phyloP scores from a whole-genome alignment of 495 filamentous ascomycete species.

The Cercophora samala region DNA sequence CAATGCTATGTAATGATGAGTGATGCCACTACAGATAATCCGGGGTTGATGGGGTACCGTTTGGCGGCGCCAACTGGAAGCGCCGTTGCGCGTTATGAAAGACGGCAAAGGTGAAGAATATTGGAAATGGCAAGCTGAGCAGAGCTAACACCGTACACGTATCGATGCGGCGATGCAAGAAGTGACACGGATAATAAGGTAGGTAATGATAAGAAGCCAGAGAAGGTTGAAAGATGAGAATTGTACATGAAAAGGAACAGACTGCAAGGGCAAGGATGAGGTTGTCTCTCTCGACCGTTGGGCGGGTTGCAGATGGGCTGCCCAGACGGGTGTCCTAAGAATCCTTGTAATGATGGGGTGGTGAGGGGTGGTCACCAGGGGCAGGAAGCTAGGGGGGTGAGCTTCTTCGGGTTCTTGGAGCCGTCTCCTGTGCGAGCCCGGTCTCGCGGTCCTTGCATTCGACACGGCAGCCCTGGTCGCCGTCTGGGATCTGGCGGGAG shows the following conservation, averaged over 20 bases:
- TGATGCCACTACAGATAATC: no score
- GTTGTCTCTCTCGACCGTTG: slow-evolving; percentile 28
- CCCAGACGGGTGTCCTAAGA: slow-evolving; percentile 8
- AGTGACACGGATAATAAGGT: no score
- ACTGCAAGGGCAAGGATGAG: slow-evolving; percentile 20
- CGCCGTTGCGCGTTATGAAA: no score
- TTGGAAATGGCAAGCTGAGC: no score
- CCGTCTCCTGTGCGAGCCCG: slow-evolving; percentile 20
- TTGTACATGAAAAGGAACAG: neutral
- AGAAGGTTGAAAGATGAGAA: neutral
- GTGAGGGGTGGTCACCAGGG: slow-evolving; percentile 9
- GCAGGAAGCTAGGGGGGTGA: slow-evolving; percentile 17
- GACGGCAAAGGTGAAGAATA: no score
- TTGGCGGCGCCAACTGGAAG: no score
- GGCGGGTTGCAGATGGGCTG: slow-evolving; percentile 18
- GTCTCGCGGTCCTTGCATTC: slow-evolving; percentile 26
- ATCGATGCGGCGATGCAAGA: no score
- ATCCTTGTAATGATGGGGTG: slow-evolving; percentile 20
- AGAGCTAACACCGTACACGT: no score
- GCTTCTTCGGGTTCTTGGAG: slow-evolving; percentile 18
- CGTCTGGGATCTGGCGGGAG: slow-evolving; percentile 29
- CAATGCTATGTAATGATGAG: no score
- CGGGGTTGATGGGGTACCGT: no score
- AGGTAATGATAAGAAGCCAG: no score
- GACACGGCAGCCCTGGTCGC: slow-evolving; percentile 26